phyloP scores from a whole-genome alignment of 2,329 filamentous ascomycete species.

The Pseudonectria foliicola region DNA sequence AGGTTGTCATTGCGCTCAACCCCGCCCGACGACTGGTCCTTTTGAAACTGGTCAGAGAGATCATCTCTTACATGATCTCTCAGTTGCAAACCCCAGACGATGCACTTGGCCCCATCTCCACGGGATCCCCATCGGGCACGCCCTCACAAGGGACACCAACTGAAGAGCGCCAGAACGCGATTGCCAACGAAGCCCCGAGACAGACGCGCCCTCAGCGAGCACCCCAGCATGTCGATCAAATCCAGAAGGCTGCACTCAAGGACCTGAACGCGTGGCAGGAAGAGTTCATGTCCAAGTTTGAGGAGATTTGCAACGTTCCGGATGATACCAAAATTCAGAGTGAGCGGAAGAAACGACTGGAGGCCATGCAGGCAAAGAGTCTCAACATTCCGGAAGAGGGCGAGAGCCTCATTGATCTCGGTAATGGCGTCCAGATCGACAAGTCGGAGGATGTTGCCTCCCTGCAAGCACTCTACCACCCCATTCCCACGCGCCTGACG shows the following conservation, averaged over 20 bases:
- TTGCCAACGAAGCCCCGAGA: slow-evolving; percentile 6
- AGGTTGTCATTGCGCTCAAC: slow-evolving; percentile 49
- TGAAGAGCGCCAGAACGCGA: slow-evolving; percentile 8
- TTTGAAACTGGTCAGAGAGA: slow-evolving; percentile 42
- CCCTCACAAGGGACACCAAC: neutral
- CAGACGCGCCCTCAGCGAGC: slow-evolving; percentile 9
- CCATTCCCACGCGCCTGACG: slow-evolving; percentile 46
- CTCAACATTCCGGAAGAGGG: slow-evolving; percentile 29
- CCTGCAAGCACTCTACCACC: slow-evolving; percentile 46
- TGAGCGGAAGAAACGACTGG: slow-evolving; percentile 39
- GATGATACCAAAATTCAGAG: slow-evolving; percentile 41
- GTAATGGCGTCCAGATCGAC: slow-evolving; percentile 21
- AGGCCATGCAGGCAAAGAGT: slow-evolving; percentile 32
- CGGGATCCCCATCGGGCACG: slow-evolving; percentile 4
- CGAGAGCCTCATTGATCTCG: slow-evolving; percentile 36
- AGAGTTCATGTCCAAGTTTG: slow-evolving; percentile 61
- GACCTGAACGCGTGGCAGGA: slow-evolving; percentile 75
- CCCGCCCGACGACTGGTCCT: slow-evolving; percentile 44
- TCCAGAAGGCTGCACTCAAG: slow-evolving; percentile 50
- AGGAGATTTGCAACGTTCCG: slow-evolving; percentile 53
- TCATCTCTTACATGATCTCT: slow-evolving; percentile 47
- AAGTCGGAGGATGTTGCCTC: slow-evolving; percentile 33
- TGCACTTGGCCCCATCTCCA: slow-evolving; percentile 23
- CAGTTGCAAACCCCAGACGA: slow-evolving; percentile 37
- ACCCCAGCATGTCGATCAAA: slow-evolving; percentile 20